Evolutionary conservation across 495 filamentous ascomycete genomes (phyloP).

Genomic region (Beverwykella pulmonaria): DNA sequence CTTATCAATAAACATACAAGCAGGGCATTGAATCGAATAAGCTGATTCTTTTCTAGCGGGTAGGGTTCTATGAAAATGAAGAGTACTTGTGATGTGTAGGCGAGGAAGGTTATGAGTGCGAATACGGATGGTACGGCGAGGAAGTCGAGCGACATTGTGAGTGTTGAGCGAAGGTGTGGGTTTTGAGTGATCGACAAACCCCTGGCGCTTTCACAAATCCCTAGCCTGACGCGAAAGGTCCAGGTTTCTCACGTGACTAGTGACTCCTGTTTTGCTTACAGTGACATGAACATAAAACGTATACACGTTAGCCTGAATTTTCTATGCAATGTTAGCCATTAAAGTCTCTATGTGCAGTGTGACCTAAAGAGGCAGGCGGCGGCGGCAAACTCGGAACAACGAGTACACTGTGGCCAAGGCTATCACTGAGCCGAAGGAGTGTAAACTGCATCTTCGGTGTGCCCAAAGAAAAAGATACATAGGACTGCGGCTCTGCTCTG

Average conservation of each 20-base stretch:
- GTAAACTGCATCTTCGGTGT: no score
- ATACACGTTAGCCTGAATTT: no score
- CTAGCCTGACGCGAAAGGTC: background rate
- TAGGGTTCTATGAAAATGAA: conserved; percentile 74
- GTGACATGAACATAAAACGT: no score
- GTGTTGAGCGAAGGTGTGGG: background rate
- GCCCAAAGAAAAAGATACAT: no score
- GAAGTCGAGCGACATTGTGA: conserved; percentile 24
- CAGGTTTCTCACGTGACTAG: background rate
- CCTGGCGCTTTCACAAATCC: background rate
- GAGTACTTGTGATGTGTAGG: conserved; percentile 81
- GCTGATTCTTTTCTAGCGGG: conserved; percentile 63
- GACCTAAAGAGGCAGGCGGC: no score
- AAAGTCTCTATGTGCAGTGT: no score
- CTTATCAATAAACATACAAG: conserved; percentile 74
- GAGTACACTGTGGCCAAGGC: no score
- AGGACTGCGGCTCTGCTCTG: no score
- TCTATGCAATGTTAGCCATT: no score
- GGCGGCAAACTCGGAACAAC: no score
- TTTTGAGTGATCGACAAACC: background rate
- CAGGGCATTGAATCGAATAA: conserved; percentile 72
- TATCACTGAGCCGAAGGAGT: no score
- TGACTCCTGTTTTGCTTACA: background rate
- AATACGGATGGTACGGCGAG: conserved; percentile 64
- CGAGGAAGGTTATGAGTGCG: conserved; percentile 72